A percentile compares a stretch with the other conserved stretches of the same genome.
phyloP scores from a whole-genome alignment of 192 early-diverging fungal species.

The Entomortierella chlamydospora region DNA sequence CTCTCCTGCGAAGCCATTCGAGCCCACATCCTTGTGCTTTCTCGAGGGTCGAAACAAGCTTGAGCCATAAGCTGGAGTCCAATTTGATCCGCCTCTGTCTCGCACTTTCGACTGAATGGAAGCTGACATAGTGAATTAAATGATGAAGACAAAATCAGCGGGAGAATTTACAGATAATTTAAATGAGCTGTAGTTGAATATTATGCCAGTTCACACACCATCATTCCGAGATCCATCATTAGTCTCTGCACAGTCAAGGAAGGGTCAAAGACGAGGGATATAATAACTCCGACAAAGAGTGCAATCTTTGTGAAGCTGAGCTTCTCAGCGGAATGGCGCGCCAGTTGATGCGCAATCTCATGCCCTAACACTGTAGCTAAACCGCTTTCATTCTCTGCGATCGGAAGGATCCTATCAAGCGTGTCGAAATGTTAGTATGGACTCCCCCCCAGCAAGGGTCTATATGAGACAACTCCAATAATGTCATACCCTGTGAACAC shows the following conservation, averaged over 20 bases:
- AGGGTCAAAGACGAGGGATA: conserved; percentile 78
- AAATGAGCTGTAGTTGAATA: no score
- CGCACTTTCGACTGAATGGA: conserved; percentile 89
- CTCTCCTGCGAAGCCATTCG: conserved; percentile 71
- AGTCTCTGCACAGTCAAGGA: conserved; percentile 70
- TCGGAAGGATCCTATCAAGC: conserved; percentile 83
- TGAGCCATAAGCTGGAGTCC: conserved; percentile 89
- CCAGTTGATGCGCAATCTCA: conserved; percentile 94
- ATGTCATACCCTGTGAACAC: conserved; percentile 82
- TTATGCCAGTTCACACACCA: conserved; percentile 56
- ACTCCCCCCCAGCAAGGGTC: no score
- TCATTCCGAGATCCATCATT: conserved; percentile 72
- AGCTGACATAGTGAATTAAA: conserved; percentile 36
- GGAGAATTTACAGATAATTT: no score
- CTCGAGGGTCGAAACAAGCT: conserved; percentile 91
- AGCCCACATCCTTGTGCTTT: conserved; percentile 86
- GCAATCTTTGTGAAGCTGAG: conserved; percentile 78
- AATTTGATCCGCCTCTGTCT: conserved; percentile 94
- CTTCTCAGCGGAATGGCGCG: conserved; percentile 92
- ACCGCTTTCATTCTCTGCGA: conserved; percentile 84
- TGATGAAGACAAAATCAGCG: neutral
- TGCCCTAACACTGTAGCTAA: conserved; percentile 95
- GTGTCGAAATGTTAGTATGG: no score
- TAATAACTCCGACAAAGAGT: conserved; percentile 65
- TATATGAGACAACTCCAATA: neutral